Base-by-base conservation (phyloP, 140 eudicot genomes). In the Anethum foeniculum region DNA sequence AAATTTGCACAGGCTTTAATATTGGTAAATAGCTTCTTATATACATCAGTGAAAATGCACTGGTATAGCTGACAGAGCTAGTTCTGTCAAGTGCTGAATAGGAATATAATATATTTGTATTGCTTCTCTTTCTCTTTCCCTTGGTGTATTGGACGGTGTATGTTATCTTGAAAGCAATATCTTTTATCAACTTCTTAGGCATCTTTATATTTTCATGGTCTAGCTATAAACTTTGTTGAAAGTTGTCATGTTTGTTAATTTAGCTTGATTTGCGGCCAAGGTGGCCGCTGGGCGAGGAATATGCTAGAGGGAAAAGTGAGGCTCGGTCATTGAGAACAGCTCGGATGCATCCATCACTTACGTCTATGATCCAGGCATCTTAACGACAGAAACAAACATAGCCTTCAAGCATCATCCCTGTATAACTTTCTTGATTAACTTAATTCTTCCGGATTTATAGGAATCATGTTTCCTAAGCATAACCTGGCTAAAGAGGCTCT, bases 251-350 rank as follows among this genome's bases (percentile, higher is more conserved):
- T 5, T 84, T 49, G 7, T 58, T 47, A 21, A 9, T 82, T 48
- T 85, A 94, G 99, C 83, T 89, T 83, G 99, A 94, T 89, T 71
- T 94, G 84, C 87, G 99, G 77, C 99, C 99, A 58, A 90, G 99
- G 86, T 95, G 99, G 99, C 99, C 99, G 7, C 78, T 95, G 79
- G 99, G 99, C 15, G 97, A 92, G 78, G 97, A 95, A 80, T 89
- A 86, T 67, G 93, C 89, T 2, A 85, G 92, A 88, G 99, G 97
- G 73, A 92, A 78, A 88, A 95, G 99, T 41, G 93, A 86, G 79
- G 97, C 99, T 13, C 91, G 97, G 44, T 95, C 97, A 10, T 1
- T 88, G 87, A 92, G 82, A 82, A 95, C 85, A 5, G 97, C 99
- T 1, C 89, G 99, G n/a, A 79, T 95, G 46, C 95, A 92, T 91